These are phyloP conservation scores for Fusarium ramigenum DNA, from an alignment of 2,329 filamentous ascomycete species.

Conservation along the genomic window DNA sequence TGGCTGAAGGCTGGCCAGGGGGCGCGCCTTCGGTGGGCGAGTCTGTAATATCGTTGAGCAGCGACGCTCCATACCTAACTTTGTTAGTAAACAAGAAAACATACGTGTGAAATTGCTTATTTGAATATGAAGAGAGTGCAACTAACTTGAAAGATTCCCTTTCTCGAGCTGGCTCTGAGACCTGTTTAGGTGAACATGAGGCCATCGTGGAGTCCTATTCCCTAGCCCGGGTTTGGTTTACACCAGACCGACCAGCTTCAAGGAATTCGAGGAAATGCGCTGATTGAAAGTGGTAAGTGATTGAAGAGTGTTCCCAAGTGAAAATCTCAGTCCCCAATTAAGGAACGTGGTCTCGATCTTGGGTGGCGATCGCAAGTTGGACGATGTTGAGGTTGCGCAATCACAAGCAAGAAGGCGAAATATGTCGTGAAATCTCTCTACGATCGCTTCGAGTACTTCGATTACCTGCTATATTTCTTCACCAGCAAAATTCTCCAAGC, in stretches of 20 bases:
- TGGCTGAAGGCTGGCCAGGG: neutral
- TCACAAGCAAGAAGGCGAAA: neutral
- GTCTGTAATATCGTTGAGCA: conserved; percentile 16
- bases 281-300: neutral
- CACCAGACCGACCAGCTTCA: neutral
- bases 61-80: conserved; percentile 19
- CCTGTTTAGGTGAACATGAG: conserved; percentile 7
- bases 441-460: neutral
- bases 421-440: neutral
- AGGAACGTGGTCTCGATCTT: neutral
- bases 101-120: neutral
- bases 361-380: neutral
- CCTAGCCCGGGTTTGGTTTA: neutral
- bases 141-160: conserved; percentile 32
- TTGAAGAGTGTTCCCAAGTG: neutral
- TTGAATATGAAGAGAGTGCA: neutral
- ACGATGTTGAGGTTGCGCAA: neutral
- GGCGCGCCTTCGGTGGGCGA: conserved; percentile 13
- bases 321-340: neutral
- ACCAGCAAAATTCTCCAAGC: neutral
- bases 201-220: neutral
- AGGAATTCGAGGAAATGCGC: neutral
- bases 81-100: neutral
- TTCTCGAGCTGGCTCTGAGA: conserved; percentile 25
- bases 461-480: neutral